A percentile compares a stretch with the other conserved stretches of the same genome.
Evolutionary conservation across 257 asterid species (phyloP).

Genomic region (Solanum appendiculatum): DNA sequence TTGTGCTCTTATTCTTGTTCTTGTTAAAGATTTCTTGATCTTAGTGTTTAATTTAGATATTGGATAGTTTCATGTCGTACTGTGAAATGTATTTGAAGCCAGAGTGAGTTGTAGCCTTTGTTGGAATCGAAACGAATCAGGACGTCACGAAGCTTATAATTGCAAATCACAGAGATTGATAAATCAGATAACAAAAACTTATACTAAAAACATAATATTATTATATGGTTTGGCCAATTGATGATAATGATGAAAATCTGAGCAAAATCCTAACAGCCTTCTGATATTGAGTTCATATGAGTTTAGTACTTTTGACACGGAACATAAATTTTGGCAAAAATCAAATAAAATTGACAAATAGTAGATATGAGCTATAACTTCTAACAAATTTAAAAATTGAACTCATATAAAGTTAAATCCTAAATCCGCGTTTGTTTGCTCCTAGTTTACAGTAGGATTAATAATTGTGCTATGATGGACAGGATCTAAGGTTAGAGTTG

Average conservation of each 20-base stretch:
- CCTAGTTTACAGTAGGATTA: not conserved
- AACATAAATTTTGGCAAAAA: not conserved
- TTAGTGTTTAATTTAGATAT: not conserved
- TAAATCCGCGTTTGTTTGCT: not conserved
- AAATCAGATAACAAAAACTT: too few relatives aligned
- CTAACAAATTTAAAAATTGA: not conserved
- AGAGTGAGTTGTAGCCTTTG: not conserved
- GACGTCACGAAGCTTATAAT: too few relatives aligned
- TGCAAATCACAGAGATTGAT: too few relatives aligned
- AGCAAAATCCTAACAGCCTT: too few relatives aligned
- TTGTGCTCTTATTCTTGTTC: not conserved
- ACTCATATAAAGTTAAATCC: not conserved
- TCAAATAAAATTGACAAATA: not conserved
- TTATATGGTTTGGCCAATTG: too few relatives aligned
- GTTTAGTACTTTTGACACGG: not conserved
- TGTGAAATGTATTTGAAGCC: not conserved
- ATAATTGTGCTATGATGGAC: not conserved
- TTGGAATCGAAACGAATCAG: too few relatives aligned
- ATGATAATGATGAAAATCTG: too few relatives aligned
- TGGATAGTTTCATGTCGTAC: not conserved
- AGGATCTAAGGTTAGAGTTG: conserved; percentile 48
- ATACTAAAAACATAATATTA: too few relatives aligned
- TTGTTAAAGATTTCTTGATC: not conserved
- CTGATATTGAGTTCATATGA: not conserved
- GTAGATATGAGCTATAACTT: too few relatives aligned